These are phyloP conservation scores for Fomitopsis betulina DNA, from an alignment of 1,284 basidiomycete genomes.

Conservation along the genomic window DNA sequence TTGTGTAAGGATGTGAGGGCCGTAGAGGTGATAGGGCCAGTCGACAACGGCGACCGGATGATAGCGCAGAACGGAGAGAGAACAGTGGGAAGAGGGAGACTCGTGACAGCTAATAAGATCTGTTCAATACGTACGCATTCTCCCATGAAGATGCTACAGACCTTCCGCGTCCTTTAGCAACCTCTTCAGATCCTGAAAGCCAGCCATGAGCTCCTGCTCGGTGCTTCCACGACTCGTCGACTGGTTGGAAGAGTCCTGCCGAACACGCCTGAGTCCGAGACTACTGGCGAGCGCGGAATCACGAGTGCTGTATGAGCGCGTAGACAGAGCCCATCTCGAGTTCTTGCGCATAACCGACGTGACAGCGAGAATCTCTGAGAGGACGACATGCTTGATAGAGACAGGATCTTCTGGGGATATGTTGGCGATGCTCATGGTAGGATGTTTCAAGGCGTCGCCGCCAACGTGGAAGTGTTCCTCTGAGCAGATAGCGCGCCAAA, in stretches of 20 bases:
- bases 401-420: conserved; percentile 23
- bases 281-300: conserved; percentile 67
- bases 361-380: conserved; percentile 88
- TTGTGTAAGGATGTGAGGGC: conserved; percentile 86
- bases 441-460: background rate
- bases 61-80: conserved; percentile 91
- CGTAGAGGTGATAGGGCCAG: conserved; percentile 90
- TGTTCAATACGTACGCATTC: background rate
- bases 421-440: background rate
- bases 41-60: conserved; percentile 88
- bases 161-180: conserved; percentile 71
- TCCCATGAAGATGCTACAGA: conserved; percentile 32
- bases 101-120: conserved; percentile 46
- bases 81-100: conserved; percentile 53
- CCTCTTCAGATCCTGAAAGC: conserved; percentile 85
- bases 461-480: background rate
- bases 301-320: conserved; percentile 53
- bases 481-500: background rate
- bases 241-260: conserved; percentile 31
- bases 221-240: conserved; percentile 43
- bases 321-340: conserved; percentile 82
- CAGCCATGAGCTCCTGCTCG: conserved; percentile 83
- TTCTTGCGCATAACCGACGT: conserved; percentile 98
- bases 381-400: conserved; percentile 72
- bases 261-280: conserved; percentile 66